Base-by-base conservation (phyloP, 306 rosid species). In the Echinosophora koreensis region DNA sequence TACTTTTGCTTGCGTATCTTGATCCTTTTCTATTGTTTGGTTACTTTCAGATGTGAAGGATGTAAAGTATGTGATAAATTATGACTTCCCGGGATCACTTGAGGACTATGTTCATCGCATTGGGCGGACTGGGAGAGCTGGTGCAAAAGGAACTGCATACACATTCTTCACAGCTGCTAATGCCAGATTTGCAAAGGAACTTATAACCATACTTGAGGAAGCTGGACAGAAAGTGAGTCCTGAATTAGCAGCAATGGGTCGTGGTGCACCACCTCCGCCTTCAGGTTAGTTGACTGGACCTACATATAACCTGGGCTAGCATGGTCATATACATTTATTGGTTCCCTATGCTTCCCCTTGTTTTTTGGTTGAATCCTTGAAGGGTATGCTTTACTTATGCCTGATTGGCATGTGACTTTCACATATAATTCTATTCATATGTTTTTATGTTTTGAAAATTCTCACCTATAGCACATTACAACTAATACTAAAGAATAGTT, bases 121-220 rank as follows among this genome's bases (percentile, higher is more conserved):
- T 82, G 99, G 99, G n/a, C 82, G 99, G 80, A 95, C 97, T 28
- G 97, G 99, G 62, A 89, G 97, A 85, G 99, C 99, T 38, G 97
- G 99, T 69, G 99, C 99, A 32, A 95, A 95, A 86, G 99, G 99
- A 86, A 95, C 97, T 32, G 99, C 99, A 1, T 89, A 95, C 82
- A 88, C 99, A 68, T 95, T 92, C 88, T 95, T 95, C 76, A 95
- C 99, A 1, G 99, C 97, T 62, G 89, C 94, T 42, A 95, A 92
- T 87, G 99, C 99, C 66, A 88, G 99, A 81, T 95, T 95, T 65
- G 96, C 97, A 4, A 92, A 92, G 84, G 99, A 92, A 80, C 96
- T 95, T 42, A 89, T 89, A 55, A 77, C 80, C 79, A 88, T 95
- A 80, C 99, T 95, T 10, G 97, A 90, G 85, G 99, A 95, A 86